Percentiles rank a stretch among this genome's conserved stretches.
These are phyloP conservation scores for Gossypium turneri DNA, from an alignment of 345 rosid genomes.

Conservation along the genomic window DNA sequence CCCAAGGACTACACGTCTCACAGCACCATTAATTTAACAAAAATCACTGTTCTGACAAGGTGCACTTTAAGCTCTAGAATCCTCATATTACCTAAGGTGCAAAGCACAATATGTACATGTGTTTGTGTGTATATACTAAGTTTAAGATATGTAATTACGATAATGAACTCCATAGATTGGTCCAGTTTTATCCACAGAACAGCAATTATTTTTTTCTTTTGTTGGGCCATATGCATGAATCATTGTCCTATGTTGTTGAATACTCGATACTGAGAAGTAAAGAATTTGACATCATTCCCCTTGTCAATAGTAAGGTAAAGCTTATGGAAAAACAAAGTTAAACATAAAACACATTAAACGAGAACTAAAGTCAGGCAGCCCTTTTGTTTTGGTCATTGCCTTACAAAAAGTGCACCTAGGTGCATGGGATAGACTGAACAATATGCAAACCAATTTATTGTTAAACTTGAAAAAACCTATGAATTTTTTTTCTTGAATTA, in stretches of 20 bases:
- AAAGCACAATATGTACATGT: not conserved
- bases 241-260: too few relatives aligned
- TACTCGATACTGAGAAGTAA: too few relatives aligned
- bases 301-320: not conserved
- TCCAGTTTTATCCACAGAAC: not conserved
- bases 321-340: not conserved
- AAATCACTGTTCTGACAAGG: not conserved
- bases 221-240: not conserved
- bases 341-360: not conserved
- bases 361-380: not conserved
- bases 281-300: not conserved
- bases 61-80: not conserved
- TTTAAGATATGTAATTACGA: not conserved
- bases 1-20: not conserved
- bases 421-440: not conserved
- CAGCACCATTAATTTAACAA: not conserved
- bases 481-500: not conserved
- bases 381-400: not conserved
- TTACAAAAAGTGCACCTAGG: not conserved
- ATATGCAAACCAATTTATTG: not conserved
- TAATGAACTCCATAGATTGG: not conserved
- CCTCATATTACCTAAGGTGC: not conserved
- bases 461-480: not conserved
- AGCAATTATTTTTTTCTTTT: not conserved
- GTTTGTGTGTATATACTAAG: not conserved